phyloP scores from a whole-genome alignment of 257 asterid genomes.

The Petunia axillaris region DNA sequence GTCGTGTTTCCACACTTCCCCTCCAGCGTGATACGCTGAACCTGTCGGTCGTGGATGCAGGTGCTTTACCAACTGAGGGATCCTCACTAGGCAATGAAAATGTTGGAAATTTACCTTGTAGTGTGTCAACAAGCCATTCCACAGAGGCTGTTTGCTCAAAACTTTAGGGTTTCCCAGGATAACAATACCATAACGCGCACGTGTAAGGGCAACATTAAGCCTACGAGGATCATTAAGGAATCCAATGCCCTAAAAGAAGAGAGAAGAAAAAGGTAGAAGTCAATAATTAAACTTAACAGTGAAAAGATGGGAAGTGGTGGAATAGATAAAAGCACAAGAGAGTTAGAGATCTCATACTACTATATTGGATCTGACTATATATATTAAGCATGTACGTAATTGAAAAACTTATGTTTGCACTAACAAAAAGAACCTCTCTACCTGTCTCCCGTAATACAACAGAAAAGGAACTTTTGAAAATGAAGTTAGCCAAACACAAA shows the following conservation, averaged over 20 bases:
- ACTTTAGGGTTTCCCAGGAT: slow-evolving; percentile 98
- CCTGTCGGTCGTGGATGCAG: too few relatives aligned
- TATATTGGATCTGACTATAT: background rate
- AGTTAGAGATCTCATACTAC: background rate
- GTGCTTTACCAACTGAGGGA: too few relatives aligned
- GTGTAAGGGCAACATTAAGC: slow-evolving; percentile 98
- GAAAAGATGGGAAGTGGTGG: background rate
- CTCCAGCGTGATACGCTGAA: too few relatives aligned
- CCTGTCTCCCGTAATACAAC: background rate
- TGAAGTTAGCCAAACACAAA: background rate
- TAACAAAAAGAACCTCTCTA: background rate
- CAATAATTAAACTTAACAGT: background rate
- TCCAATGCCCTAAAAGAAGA: slow-evolving; percentile 83
- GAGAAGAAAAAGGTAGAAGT: slow-evolving; percentile 12
- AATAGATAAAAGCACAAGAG: slow-evolving; percentile 14
- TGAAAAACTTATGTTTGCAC: background rate
- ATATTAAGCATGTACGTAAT: background rate
- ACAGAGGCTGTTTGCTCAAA: slow-evolving; percentile 91
- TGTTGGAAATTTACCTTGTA: slow-evolving; percentile 64
- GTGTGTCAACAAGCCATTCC: slow-evolving; percentile 94
- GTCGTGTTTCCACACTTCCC: too few relatives aligned
- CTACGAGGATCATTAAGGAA: slow-evolving; percentile 99
- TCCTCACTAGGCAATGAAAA: too few relatives aligned
- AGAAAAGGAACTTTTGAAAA: background rate
- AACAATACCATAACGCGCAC: slow-evolving; percentile 99